These are phyloP conservation scores for Acer negundo DNA, from an alignment of 345 rosid species.

Conservation along the genomic window DNA sequence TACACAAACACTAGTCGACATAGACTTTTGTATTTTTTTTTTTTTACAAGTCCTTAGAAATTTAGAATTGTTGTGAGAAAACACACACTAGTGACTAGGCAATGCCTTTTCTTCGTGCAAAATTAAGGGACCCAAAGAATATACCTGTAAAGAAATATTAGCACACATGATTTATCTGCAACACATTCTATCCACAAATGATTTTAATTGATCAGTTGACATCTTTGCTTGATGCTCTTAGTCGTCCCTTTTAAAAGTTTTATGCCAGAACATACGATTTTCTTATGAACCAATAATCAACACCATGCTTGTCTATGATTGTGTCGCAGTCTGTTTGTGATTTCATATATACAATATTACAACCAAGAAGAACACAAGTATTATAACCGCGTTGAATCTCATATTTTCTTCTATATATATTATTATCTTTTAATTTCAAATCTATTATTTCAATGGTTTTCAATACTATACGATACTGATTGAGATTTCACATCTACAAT, in stretches of 20 bases:
- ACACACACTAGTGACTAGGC: background rate
- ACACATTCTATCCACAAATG: constrained; percentile 1
- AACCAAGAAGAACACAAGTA: too few relatives aligned
- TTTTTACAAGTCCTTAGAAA: background rate
- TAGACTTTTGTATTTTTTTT: background rate
- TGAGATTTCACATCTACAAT: too few relatives aligned
- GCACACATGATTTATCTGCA: constrained; percentile 17
- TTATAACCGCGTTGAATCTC: too few relatives aligned
- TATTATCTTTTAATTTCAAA: too few relatives aligned
- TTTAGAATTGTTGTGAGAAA: background rate
- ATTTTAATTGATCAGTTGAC: background rate
- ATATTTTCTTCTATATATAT: too few relatives aligned
- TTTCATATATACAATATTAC: background rate
- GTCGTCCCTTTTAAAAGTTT: background rate
- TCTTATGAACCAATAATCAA: background rate
- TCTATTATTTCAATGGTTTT: too few relatives aligned
- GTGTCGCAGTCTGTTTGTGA: background rate
- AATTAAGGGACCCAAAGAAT: background rate
- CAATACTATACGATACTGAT: too few relatives aligned
- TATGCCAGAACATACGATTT: background rate
- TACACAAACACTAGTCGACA: constrained; percentile 21
- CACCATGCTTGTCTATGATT: background rate
- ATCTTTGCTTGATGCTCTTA: background rate
- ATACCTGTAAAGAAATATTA: background rate
- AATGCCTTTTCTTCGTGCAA: background rate